Conservation (phyloP, 169 alveolate species). For the Amoebophrya sp. region DNA sequence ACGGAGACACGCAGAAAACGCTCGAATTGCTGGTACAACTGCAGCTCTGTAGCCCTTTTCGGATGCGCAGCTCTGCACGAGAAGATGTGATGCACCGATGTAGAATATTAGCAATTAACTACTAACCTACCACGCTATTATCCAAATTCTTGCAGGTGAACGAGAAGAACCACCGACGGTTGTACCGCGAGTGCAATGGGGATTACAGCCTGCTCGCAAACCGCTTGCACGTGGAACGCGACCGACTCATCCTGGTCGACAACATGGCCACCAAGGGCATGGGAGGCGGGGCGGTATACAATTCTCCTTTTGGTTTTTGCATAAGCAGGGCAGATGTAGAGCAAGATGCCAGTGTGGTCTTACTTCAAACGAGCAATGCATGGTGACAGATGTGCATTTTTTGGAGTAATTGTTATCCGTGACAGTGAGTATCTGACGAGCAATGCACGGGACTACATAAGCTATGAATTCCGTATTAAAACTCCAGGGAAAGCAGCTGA, state of each 20-base stretch:
- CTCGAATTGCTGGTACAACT: slow-evolving; percentile 8
- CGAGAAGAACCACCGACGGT: slow-evolving; percentile 30
- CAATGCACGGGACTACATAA: too few species aligned
- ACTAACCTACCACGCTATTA: background rate
- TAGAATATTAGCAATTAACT: too few species aligned
- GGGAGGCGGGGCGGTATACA: background rate
- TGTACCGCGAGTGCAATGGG: slow-evolving; percentile 24
- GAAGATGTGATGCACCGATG: too few species aligned
- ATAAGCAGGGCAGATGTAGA: too few species aligned
- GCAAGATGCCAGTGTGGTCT: too few species aligned
- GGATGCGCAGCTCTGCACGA: too few species aligned
- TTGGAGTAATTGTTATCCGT: too few species aligned
- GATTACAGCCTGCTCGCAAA: slow-evolving; percentile 22
- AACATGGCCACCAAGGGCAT: background rate
- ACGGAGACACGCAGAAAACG: slow-evolving; percentile 33
- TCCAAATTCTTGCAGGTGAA: background rate
- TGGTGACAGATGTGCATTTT: too few species aligned
- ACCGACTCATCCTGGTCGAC: slow-evolving; percentile 28
- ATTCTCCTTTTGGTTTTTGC: background rate
- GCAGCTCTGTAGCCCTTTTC: too few species aligned
- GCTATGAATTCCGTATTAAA: too few species aligned
- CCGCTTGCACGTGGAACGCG: slow-evolving; percentile 20
- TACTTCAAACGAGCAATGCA: too few species aligned
- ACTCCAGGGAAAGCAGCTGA: background rate
- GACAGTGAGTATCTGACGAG: too few species aligned